These are phyloP conservation scores for Cystofilobasidium ferigula DNA, from an alignment of 768 basidiomycete genomes.

Conservation along the genomic window DNA sequence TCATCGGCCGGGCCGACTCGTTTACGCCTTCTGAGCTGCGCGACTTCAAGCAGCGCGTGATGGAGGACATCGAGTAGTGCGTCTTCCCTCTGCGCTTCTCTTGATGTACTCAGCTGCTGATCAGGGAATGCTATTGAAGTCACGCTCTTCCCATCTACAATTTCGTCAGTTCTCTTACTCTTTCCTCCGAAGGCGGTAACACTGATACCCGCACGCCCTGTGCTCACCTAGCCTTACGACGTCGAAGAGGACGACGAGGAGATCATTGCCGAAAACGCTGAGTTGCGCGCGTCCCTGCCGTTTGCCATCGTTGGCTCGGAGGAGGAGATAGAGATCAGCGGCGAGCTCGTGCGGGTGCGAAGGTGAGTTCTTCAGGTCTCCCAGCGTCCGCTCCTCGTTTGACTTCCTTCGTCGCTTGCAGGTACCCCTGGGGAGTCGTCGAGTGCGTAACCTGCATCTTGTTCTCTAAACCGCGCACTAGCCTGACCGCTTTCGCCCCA, in stretches of 20 bases:
- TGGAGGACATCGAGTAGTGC: slow-evolving; percentile 93
- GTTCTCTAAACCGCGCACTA: neutral
- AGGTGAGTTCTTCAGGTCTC: too few relatives aligned
- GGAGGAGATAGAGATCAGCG: slow-evolving; percentile 88
- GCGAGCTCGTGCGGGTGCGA: slow-evolving; percentile 79
- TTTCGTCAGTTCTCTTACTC: slow-evolving; percentile 60
- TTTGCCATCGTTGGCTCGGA: slow-evolving; percentile 96
- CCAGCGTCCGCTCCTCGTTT: too few relatives aligned
- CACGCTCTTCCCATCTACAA: slow-evolving; percentile 99
- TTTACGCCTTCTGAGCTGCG: slow-evolving; percentile 85
- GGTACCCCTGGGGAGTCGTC: slow-evolving; percentile 88
- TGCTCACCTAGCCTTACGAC: too few relatives aligned
- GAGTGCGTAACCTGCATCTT: slow-evolving; percentile 41
- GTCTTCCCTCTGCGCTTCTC: neutral
- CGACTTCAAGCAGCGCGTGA: slow-evolving; percentile 84
- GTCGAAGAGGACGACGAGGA: slow-evolving; percentile 65
- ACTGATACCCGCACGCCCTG: neutral
- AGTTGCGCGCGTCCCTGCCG: slow-evolving; percentile 83
- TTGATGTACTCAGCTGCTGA: slow-evolving; percentile 41
- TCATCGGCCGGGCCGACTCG: slow-evolving; percentile 79
- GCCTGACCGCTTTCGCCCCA: neutral
- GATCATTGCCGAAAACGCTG: slow-evolving; percentile 92
- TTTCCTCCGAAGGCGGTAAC: neutral
- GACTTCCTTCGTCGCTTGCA: too few relatives aligned
- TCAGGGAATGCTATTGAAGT: too few relatives aligned